Base-by-base conservation (phyloP, 1,284 basidiomycete genomes). In the Termitomyces sp. region DNA sequence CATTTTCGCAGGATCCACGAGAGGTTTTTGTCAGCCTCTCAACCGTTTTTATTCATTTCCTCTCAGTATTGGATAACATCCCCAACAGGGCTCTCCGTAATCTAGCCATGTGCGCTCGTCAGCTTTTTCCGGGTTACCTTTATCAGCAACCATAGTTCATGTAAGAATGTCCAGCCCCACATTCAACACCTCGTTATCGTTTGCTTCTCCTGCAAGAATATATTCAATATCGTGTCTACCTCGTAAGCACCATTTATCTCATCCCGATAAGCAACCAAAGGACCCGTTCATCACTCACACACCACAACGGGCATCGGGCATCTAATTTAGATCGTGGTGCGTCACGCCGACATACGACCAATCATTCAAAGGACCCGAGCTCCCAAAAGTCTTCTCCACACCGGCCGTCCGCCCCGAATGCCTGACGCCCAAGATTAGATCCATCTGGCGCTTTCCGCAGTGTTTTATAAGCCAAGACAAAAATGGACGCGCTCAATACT, bases 401-500 rank as follows among this genome's bases (percentile, higher is more conserved):
- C 30, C 73, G 73, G 9, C 71, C 69, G 38, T 47, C 54, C 11
- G 78, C 75, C n/a, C 73, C 73, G 58, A 86, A 84, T 45, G 77
- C 67, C 7, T 67, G 67, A 30, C 83, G 69, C 2, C 79, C 80
- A 10, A 96, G 74, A 57, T 88, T 86, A 70, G 94, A 94, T 54
- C 88, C 84, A 46, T 86, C 76, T 0, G 82, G 79, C 1, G 91
- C 92, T 54, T 88, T 81, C 80, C 85, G 84, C 45, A 94, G 64
- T 66, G 95, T 93, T 65, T 82, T 83, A 72, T 97, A 94, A 3
- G 78, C 80, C 48, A 78, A 65, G 3, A 95, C 88, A 67, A 96
- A 97, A 56, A 97, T 90, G 40, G 86, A 90, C 0, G 87, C 96
- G 1, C 95, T 95, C 0, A 96, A 76, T 63, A 89, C 94, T 24